These are phyloP conservation scores for Rhododendron williamsianum DNA, from an alignment of 148 eudicot species.

Conservation along the genomic window DNA sequence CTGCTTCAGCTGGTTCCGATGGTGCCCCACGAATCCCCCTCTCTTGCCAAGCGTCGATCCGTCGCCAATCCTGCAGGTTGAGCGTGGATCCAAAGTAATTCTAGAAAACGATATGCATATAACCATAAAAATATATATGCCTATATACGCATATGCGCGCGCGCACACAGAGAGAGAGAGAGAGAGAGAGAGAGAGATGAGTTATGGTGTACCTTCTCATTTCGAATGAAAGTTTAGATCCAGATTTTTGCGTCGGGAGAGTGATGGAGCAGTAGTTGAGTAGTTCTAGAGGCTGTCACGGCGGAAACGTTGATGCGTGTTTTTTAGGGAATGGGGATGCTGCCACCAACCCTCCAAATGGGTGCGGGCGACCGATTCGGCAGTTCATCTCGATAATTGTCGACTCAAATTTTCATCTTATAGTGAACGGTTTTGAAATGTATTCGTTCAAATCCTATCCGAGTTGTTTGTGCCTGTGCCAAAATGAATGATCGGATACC, in stretches of 20 bases:
- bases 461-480: too few relatives aligned
- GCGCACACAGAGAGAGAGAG: neutral
- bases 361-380: too few relatives aligned
- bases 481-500: accelerated
- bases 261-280: neutral
- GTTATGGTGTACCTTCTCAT: constrained; percentile 8
- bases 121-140: neutral
- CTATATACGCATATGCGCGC: neutral
- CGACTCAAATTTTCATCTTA: too few relatives aligned
- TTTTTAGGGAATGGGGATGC: neutral
- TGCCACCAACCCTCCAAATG: too few relatives aligned
- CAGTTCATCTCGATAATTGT: too few relatives aligned
- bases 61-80: constrained; percentile 8
- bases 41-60: constrained; percentile 7
- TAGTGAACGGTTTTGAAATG: too few relatives aligned
- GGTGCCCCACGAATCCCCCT: constrained; percentile 17
- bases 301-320: neutral
- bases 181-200: neutral
- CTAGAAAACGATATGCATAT: neutral
- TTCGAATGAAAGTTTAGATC: neutral
- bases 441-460: too few relatives aligned
- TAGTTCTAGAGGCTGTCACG: neutral
- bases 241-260: neutral
- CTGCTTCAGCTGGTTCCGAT: constrained; percentile 56
- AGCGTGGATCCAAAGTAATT: neutral